A percentile compares a stretch with the other conserved stretches of the same genome.
Evolutionary conservation across 2,329 filamentous ascomycete genomes (phyloP).

Genomic region (Cladosporium sp.): DNA sequence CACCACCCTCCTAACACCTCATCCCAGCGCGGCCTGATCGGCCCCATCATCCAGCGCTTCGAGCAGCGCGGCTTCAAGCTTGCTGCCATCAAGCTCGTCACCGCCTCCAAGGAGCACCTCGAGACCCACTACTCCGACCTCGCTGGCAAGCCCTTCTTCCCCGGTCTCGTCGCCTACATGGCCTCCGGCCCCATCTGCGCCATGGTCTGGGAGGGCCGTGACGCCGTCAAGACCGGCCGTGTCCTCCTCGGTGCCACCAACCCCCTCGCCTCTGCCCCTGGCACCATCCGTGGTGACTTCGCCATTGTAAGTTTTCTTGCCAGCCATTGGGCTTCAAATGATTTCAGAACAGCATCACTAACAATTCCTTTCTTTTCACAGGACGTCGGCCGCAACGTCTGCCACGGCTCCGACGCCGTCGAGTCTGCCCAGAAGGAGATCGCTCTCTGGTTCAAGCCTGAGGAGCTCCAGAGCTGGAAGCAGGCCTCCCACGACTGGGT

Average conservation of each 20-base stretch:
- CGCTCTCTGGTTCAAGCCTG: constrained; percentile 92
- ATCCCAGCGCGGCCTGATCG: constrained; percentile 86
- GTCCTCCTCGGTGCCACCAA: constrained; percentile 98
- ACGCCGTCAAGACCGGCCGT: constrained; percentile 98
- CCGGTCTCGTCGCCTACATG: constrained; percentile 95
- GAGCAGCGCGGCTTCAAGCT: constrained; percentile 99
- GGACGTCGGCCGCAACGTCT: constrained; percentile 96
- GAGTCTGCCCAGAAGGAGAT: constrained; percentile 99
- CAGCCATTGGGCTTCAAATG: neutral
- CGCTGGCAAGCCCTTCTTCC: constrained; percentile 93
- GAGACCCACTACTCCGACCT: constrained; percentile 98
- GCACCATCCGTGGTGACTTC: constrained; percentile 96
- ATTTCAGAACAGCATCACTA: neutral
- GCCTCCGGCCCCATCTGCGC: constrained; percentile 92
- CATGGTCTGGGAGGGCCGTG: constrained; percentile 99
- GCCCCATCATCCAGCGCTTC: constrained; percentile 96
- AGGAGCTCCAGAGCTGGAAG: constrained; percentile 85
- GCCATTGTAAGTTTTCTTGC: constrained; percentile 59
- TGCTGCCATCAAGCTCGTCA: constrained; percentile 91
- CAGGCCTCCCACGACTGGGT: constrained; percentile 84
- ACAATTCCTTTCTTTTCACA: constrained; percentile 27
- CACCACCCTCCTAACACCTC: constrained; percentile 20
- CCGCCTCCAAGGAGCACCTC: constrained; percentile 89
- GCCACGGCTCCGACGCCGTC: constrained; percentile 98
- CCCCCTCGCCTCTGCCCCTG: constrained; percentile 88